A percentile compares a stretch with the other conserved stretches of the same genome.
Conservation (phyloP, 2,329 filamentous ascomycete species). For the Cucurbitaria berberidis region DNA sequence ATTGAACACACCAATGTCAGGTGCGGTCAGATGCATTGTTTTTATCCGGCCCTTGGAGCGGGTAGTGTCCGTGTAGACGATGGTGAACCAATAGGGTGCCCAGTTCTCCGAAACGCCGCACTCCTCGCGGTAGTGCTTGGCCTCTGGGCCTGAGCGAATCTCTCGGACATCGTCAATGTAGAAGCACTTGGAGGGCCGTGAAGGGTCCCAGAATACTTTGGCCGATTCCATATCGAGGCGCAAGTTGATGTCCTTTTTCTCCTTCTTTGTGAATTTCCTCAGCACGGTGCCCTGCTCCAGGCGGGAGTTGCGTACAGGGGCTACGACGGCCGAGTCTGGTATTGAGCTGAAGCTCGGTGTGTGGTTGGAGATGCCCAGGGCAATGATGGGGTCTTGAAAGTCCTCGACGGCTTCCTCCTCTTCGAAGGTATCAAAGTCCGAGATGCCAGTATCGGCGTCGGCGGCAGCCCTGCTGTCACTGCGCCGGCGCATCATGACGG, state of each 20-base stretch:
- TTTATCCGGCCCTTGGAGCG: slow-evolving; percentile 77
- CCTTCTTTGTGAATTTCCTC: slow-evolving; percentile 85
- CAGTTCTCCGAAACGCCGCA: slow-evolving; percentile 71
- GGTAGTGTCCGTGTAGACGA: slow-evolving; percentile 81
- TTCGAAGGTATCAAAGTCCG: slow-evolving; percentile 58
- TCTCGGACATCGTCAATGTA: slow-evolving; percentile 96
- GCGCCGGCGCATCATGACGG: slow-evolving; percentile 82
- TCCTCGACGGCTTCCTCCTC: slow-evolving; percentile 59
- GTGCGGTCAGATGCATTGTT: slow-evolving; percentile 85
- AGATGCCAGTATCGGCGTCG: slow-evolving; percentile 54
- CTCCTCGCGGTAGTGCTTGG: slow-evolving; percentile 87
- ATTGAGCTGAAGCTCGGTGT: slow-evolving; percentile 43
- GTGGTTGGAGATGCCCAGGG: slow-evolving; percentile 50
- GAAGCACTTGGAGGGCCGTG: slow-evolving; percentile 79
- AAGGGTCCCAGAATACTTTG: slow-evolving; percentile 86
- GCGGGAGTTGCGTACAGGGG: slow-evolving; percentile 76
- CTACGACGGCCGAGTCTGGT: slow-evolving; percentile 56
- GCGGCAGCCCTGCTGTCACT: slow-evolving; percentile 85
- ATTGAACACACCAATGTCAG: slow-evolving; percentile 71
- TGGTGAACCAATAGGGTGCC: slow-evolving; percentile 82
- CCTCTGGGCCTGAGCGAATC: slow-evolving; percentile 81
- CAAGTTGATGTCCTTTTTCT: slow-evolving; percentile 73
- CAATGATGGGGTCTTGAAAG: slow-evolving; percentile 49
- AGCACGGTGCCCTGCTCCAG: slow-evolving; percentile 80
- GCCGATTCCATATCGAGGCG: slow-evolving; percentile 82